Conservation (phyloP, 139 green algal genomes). For the Parachlorella kessleri region DNA sequence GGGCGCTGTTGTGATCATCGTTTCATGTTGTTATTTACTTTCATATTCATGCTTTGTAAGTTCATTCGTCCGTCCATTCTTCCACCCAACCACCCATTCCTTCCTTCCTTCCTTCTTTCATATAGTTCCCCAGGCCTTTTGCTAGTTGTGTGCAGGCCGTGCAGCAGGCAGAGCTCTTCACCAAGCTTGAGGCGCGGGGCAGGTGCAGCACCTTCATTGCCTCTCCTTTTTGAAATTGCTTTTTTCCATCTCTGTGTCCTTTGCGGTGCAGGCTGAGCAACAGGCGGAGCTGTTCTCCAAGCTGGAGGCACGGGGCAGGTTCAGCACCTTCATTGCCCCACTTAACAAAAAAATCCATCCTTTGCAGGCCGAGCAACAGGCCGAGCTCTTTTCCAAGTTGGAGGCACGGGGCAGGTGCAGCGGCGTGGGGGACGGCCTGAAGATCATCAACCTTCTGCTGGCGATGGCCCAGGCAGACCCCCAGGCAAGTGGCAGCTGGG, state of each 20-base stretch:
- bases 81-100: too few relatives aligned
- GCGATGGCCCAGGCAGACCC: slow-evolving; percentile 21
- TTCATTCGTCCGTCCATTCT: too few relatives aligned
- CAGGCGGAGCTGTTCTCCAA: not conserved
- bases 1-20: too few relatives aligned
- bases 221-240: too few relatives aligned
- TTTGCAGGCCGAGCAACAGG: not conserved
- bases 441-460: slow-evolving; percentile 16
- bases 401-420: slow-evolving; percentile 4
- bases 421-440: slow-evolving; percentile 6
- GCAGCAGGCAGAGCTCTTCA: not conserved
- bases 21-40: too few relatives aligned
- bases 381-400: not conserved
- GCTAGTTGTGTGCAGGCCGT: not conserved
- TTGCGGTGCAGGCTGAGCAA: not conserved
- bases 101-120: too few relatives aligned
- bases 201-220: too few relatives aligned
- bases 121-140: not conserved
- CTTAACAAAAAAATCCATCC: too few relatives aligned
- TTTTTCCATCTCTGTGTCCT: too few relatives aligned
- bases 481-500: not conserved
- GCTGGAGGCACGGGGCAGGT: slow-evolving; percentile 8
- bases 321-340: too few relatives aligned
- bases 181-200: slow-evolving; percentile 10
- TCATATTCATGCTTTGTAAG: too few relatives aligned